These are phyloP conservation scores for Solidago caesia DNA, from an alignment of 129 eudicot species.

Conservation along the genomic window DNA sequence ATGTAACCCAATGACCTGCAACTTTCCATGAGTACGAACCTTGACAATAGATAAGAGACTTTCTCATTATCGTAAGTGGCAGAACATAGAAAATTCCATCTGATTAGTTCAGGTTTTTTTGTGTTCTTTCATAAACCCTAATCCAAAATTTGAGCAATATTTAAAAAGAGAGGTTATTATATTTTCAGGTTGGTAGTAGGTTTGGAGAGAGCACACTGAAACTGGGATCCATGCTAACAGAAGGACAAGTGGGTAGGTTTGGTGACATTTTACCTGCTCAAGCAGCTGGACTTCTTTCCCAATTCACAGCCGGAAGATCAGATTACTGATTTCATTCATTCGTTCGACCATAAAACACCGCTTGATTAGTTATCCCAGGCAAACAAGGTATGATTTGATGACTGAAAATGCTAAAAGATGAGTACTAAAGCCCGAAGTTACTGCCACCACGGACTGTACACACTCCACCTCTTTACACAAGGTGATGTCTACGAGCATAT, in stretches of 20 bases:
- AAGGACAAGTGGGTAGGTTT: slow-evolving; percentile 90
- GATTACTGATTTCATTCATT: slow-evolving; percentile 37
- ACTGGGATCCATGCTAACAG: slow-evolving; percentile 88
- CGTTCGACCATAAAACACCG: background rate
- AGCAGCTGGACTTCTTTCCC: slow-evolving; percentile 95
- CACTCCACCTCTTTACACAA: background rate
- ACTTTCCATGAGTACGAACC: background rate
- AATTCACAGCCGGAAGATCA: slow-evolving; percentile 71
- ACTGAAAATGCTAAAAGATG: slow-evolving; percentile 2
- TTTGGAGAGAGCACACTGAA: slow-evolving; percentile 95
- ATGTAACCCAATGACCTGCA: background rate
- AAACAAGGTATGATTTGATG: background rate
- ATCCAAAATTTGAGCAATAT: background rate
- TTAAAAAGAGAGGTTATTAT: slow-evolving; percentile 10
- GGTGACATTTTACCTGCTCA: slow-evolving; percentile 98
- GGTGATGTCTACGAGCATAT: background rate
- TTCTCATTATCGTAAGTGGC: background rate
- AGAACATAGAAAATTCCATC: background rate
- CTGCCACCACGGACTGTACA: background rate
- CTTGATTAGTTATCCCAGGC: background rate
- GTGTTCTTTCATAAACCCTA: background rate
- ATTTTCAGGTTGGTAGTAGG: slow-evolving; percentile 87
- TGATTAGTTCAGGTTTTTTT: background rate
- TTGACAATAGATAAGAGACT: background rate
- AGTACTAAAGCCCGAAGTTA: slow-evolving; percentile 18